Evolutionary conservation across 768 basidiomycete species (phyloP).

Genomic region (Panus rudis): DNA sequence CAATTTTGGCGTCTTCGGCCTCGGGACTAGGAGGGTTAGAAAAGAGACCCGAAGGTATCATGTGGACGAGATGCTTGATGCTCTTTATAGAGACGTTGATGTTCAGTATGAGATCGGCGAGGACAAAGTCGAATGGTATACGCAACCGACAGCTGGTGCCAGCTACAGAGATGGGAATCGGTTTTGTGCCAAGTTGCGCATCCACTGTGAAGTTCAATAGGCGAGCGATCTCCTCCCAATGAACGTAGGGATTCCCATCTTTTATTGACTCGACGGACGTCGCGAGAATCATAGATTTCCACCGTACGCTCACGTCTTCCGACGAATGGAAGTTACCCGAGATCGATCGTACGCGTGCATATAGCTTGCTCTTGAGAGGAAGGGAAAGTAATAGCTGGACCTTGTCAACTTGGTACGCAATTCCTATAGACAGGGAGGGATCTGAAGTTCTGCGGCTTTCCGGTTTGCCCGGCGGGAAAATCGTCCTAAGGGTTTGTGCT

Average conservation of each 20-base stretch:
- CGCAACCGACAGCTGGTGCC: constrained; percentile 66
- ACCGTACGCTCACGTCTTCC: constrained; percentile 25
- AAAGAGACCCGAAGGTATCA: constrained; percentile 47
- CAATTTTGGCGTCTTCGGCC: constrained; percentile 63
- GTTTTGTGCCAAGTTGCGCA: constrained; percentile 28
- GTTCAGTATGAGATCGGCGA: constrained; percentile 74
- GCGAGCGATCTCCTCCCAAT: constrained; percentile 72
- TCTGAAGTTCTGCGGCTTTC: constrained; percentile 14
- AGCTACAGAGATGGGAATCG: constrained; percentile 38
- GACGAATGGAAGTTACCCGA: constrained; percentile 15
- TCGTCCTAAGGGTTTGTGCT: constrained; percentile 38
- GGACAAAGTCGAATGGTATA: constrained; percentile 71
- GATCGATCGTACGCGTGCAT: constrained; percentile 27
- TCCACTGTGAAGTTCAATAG: constrained; percentile 46
- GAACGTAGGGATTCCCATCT: constrained; percentile 29
- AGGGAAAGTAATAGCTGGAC: constrained; percentile 43
- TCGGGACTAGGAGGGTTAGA: constrained; percentile 51
- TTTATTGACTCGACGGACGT: constrained; percentile 44
- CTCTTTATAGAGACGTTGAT: constrained; percentile 63
- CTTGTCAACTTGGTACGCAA: constrained; percentile 32
- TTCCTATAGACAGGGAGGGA: constrained; percentile 9
- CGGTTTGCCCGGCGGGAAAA: constrained; percentile 22
- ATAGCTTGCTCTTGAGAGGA: constrained; percentile 38
- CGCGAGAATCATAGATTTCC: constrained; percentile 44
- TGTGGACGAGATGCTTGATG: constrained; percentile 56